Percentiles rank a stretch among this genome's conserved stretches.
These are phyloP conservation scores for Babesia sp. DNA, from an alignment of 169 alveolate species.

Conservation along the genomic window DNA sequence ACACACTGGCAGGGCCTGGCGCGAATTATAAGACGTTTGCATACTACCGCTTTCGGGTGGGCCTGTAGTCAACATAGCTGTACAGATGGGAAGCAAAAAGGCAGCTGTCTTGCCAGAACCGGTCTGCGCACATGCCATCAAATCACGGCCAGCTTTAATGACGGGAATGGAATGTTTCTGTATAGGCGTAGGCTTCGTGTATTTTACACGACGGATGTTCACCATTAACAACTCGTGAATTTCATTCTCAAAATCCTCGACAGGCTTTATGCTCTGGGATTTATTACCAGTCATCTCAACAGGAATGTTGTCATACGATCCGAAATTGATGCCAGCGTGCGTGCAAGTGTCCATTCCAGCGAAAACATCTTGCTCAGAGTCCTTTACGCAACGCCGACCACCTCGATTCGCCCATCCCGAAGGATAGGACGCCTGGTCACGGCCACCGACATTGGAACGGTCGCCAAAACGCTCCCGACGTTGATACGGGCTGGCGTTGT, in stretches of 20 bases:
- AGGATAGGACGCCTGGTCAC: constrained; percentile 38
- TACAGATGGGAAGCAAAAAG: constrained; percentile 92
- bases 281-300: constrained; percentile 83
- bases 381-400: constrained; percentile 77
- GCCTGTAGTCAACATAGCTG: constrained; percentile 83
- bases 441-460: neutral
- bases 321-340: constrained; percentile 85
- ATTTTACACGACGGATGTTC: constrained; percentile 79
- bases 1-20: constrained; percentile 74
- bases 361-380: constrained; percentile 80
- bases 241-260: constrained; percentile 74
- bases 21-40: constrained; percentile 43
- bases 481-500: constrained; percentile 23
- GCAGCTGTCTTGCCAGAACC: constrained; percentile 99
- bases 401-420: constrained; percentile 83
- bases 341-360: constrained; percentile 72
- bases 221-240: constrained; percentile 74
- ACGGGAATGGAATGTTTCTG: constrained; percentile 94
- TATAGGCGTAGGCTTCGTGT: constrained; percentile 92
- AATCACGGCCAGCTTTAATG: constrained; percentile 89
- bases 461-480: constrained; percentile 46
- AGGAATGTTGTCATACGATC: constrained; percentile 84
- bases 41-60: constrained; percentile 74
- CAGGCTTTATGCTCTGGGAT: constrained; percentile 73
- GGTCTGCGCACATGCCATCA: constrained; percentile 97